Evolutionary conservation across 2,329 filamentous ascomycete species (phyloP).

Genomic region (Podosphaera fusca): DNA sequence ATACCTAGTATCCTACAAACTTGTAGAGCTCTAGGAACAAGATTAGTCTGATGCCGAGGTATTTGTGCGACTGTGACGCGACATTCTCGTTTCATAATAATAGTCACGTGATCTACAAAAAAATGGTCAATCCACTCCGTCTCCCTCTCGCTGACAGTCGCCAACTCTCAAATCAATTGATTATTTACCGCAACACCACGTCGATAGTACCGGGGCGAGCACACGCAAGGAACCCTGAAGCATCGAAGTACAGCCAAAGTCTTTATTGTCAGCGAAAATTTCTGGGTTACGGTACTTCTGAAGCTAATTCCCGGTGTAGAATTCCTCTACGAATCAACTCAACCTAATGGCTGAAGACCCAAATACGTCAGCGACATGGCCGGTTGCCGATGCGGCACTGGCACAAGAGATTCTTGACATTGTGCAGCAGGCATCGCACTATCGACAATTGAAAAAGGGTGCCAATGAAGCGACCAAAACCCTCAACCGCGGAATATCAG

Average conservation of each 20-base stretch:
- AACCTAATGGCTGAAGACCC: constrained; percentile 16
- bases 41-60: no score
- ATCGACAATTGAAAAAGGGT: constrained; percentile 68
- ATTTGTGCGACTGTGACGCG: no score
- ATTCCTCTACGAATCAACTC: constrained; percentile 2
- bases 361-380: constrained; percentile 30
- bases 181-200: no score
- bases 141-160: no score
- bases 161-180: no score
- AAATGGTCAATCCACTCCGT: no score
- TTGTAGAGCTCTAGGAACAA: neutral
- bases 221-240: constrained; percentile 36
- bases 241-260: neutral
- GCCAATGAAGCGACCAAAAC: constrained; percentile 77
- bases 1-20: no score
- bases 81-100: no score
- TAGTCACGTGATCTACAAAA: no score
- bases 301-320: neutral
- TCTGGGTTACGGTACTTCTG: no score
- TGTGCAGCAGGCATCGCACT: constrained; percentile 18
- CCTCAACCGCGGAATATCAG: constrained; percentile 71
- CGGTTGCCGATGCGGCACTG: constrained; percentile 48
- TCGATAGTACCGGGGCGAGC: constrained; percentile 26
- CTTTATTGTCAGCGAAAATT: neutral
- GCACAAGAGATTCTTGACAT: constrained; percentile 41